Base-by-base conservation (phyloP, 2,329 filamentous ascomycete species). In the Botrytis elliptica region DNA sequence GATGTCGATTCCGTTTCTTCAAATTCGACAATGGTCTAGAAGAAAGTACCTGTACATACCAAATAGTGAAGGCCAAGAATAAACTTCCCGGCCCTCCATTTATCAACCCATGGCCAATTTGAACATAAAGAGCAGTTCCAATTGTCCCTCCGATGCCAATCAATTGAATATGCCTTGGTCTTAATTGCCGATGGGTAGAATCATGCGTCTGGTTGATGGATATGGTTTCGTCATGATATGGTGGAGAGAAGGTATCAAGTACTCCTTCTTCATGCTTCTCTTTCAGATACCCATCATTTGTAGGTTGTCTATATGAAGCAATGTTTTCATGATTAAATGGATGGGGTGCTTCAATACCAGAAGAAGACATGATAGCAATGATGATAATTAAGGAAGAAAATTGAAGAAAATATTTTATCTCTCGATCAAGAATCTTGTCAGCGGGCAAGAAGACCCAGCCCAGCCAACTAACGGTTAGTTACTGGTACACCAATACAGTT, bases 71-170 rank as follows among this genome's bases (percentile, higher is more conserved):
- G 52, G 88, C 89, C 36, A 79, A 22, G 87, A 90, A 88, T 40
- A 90, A 79, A 75, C 86, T 88, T 25, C 80, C 88, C 0, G 89
- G 89, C 0, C 89, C 89, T 46, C 89, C 89, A 66, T 88, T 84
- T 74, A 90, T 81, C 36, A 91, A 81, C 4, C 86, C 87, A 69
- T 84, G 84, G 64, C 89, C 89, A 74, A 91, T 91, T 79, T 87
- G 85, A 49, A 80, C 74, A 64, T 75, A 81, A 9, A 90, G 82
- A 25, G 87, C 88, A 1, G 88, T 91, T 29, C 89, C 89, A 75
- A 91, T 90, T 10, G 89, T 90, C 0, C 89, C 89, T 57, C 89
- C 89, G 73, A 91, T 91, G 46, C 87, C 89, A 78, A 81, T 82
- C 14, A 81, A 73, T 73, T 82, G 79, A 64, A 83, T 81, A 60